phyloP scores from a whole-genome alignment of 257 asterid genomes.

The Knoxia roxburghii region DNA sequence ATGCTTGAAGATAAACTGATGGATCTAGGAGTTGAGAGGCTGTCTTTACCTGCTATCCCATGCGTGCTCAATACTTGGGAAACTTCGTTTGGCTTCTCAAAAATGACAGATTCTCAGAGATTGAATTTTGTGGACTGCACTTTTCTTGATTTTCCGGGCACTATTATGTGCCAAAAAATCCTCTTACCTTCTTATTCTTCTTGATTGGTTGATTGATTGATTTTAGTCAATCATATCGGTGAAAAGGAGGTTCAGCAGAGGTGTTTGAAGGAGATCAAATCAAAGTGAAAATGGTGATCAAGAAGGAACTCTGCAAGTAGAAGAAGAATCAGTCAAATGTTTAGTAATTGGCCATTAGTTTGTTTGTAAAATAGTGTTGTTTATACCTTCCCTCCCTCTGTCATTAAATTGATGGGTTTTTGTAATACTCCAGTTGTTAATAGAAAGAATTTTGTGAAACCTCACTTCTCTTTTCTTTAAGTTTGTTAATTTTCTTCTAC shows the following conservation, averaged over 20 bases:
- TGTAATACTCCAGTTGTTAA: too few relatives aligned
- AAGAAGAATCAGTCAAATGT: too few relatives aligned
- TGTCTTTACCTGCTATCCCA: slow-evolving; percentile 81
- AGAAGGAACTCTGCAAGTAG: too few relatives aligned
- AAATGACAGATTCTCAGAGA: slow-evolving; percentile 53
- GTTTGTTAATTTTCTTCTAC: too few relatives aligned
- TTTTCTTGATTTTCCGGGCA: slow-evolving; percentile 78
- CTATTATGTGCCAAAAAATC: slow-evolving; percentile 76
- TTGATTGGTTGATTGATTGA: too few relatives aligned
- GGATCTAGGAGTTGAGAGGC: slow-evolving; percentile 75
- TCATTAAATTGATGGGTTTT: too few relatives aligned
- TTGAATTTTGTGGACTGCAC: slow-evolving; percentile 42
- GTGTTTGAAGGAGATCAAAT: slow-evolving; percentile 34
- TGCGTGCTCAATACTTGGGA: slow-evolving; percentile 68
- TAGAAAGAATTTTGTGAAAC: too few relatives aligned
- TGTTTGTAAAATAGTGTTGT: too few relatives aligned
- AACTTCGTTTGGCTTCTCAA: slow-evolving; percentile 64
- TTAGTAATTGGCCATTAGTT: too few relatives aligned
- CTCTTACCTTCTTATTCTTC: too few relatives aligned
- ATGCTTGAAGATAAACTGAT: slow-evolving; percentile 79
- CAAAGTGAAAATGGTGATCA: slow-evolving; percentile 16
- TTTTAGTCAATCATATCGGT: slow-evolving; percentile 23
- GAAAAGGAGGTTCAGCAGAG: slow-evolving; percentile 30
- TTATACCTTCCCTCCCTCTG: too few relatives aligned
- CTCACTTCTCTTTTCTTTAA: too few relatives aligned